Percentiles rank a stretch among this genome's conserved stretches.
These are phyloP conservation scores for Eucalyptus caleyi DNA, from an alignment of 345 rosid species.

Conservation along the genomic window DNA sequence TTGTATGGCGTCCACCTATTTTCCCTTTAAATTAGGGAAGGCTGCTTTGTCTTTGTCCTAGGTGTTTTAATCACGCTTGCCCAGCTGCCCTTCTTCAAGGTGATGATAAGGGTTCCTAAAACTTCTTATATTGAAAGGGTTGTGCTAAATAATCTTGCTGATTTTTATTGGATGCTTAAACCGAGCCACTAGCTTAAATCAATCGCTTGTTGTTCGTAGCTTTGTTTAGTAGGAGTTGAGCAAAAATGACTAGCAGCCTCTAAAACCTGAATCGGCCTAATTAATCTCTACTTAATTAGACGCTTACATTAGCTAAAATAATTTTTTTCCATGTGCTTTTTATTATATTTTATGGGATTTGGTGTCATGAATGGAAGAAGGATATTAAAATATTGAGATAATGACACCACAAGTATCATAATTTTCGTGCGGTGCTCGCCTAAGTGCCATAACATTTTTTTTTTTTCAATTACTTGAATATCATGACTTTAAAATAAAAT, in stretches of 20 bases:
- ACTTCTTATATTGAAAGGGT: neutral
- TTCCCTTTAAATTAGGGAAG: neutral
- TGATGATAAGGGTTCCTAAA: neutral
- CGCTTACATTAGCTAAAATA: too few species aligned
- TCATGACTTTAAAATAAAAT: too few species aligned
- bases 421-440: rapidly evolving
- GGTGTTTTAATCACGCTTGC: neutral
- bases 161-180: neutral
- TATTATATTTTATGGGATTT: too few species aligned
- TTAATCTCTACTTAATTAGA: neutral
- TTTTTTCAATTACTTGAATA: rapidly evolving
- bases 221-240: neutral
- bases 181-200: neutral
- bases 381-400: too few species aligned
- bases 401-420: too few species aligned
- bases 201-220: neutral
- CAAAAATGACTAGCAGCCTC: neutral
- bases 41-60: neutral
- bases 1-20: neutral
- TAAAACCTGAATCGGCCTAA: neutral
- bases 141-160: neutral
- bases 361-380: too few species aligned
- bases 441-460: too few species aligned
- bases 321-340: too few species aligned
- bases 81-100: neutral